Evolutionary conservation across 2,329 filamentous ascomycete species (phyloP).

Genomic region (Zasmidium angulare): DNA sequence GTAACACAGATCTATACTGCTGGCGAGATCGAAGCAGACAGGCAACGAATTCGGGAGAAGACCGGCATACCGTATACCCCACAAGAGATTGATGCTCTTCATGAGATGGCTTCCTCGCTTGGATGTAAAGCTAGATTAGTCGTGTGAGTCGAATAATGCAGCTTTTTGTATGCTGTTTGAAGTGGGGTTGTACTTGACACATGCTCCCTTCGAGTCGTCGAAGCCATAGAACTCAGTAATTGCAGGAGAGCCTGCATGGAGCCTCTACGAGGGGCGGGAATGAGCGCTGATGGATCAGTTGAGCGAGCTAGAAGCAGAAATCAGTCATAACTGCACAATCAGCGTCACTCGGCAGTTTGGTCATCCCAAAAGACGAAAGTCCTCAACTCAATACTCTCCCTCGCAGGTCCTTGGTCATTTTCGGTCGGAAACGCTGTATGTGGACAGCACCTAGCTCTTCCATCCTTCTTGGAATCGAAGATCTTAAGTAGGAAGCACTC

Average conservation of each 20-base stretch:
- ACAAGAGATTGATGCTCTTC: neutral
- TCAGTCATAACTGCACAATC: too few relatives aligned
- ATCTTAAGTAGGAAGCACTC: constrained; percentile 62
- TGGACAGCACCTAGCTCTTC: neutral
- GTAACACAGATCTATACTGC: neutral
- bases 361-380: constrained; percentile 13
- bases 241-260: too few relatives aligned
- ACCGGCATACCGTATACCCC: neutral
- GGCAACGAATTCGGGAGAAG: neutral
- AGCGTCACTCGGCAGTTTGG: neutral
- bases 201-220: too few relatives aligned
- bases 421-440: constrained; percentile 3
- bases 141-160: too few relatives aligned
- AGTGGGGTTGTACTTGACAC: too few relatives aligned
- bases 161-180: too few relatives aligned
- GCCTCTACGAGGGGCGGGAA: too few relatives aligned
- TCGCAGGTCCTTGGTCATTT: neutral
- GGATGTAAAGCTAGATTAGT: neutral
- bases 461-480: constrained; percentile 47
- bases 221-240: too few relatives aligned
- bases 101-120: neutral
- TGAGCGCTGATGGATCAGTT: too few relatives aligned
- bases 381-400: constrained; percentile 12
- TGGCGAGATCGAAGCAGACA: neutral
- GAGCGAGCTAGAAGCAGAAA: too few relatives aligned